These are phyloP conservation scores for Plasmodium yoelii DNA, from an alignment of 169 alveolate genomes.

Conservation along the genomic window DNA sequence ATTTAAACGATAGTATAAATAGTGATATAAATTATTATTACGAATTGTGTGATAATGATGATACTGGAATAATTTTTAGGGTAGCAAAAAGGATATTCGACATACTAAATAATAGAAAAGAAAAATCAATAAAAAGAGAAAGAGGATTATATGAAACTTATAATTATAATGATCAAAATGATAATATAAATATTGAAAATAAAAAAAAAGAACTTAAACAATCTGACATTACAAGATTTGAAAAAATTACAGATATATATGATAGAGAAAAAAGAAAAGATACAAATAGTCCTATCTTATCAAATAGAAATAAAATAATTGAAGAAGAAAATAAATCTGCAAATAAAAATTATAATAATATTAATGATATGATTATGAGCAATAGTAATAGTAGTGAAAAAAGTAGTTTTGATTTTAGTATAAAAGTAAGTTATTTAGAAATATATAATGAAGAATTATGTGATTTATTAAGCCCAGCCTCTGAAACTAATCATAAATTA, in stretches of 20 bases:
- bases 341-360: too few species aligned
- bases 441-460: slow-evolving; percentile 90
- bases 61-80: slow-evolving; percentile 56
- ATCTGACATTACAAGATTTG: neutral
- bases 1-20: slow-evolving; percentile 55
- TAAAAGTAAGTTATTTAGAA: slow-evolving; percentile 89
- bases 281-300: neutral
- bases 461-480: slow-evolving; percentile 83
- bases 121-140: neutral
- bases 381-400: slow-evolving; percentile 2
- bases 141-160: neutral
- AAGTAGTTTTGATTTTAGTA: slow-evolving; percentile 83
- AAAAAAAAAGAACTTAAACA: neutral
- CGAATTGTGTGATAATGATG: slow-evolving; percentile 65
- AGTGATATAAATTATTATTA: slow-evolving; percentile 54
- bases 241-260: neutral
- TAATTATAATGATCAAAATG: too few species aligned
- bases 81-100: slow-evolving; percentile 62
- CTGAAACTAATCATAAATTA: slow-evolving; percentile 75
- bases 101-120: slow-evolving; percentile 28
- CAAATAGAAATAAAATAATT: too few species aligned
- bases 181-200: neutral
- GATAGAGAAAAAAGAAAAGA: neutral
- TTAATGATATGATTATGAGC: neutral
- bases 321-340: too few species aligned